Base-by-base conservation (phyloP, 2,329 filamentous ascomycete species). In the Basipetospora chlamydospora region DNA sequence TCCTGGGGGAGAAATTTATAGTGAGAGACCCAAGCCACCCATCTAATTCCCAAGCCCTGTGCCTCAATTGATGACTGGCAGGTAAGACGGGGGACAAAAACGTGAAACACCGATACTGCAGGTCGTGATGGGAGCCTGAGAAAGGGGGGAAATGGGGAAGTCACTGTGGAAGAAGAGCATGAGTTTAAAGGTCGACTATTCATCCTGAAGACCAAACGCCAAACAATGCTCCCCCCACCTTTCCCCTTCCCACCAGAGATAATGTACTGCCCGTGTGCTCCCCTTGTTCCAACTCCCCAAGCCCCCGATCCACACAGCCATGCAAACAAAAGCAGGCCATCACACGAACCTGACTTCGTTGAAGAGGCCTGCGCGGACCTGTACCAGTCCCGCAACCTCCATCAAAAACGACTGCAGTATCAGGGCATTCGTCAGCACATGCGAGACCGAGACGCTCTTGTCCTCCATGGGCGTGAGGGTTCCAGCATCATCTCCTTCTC, bases 321-420 rank as follows among this genome's bases (percentile, higher is more conserved):
- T n/a, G n/a, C n/a, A n/a, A n/a, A n/a, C n/a, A n/a, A n/a, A 13
- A 8, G 17, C n/a, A 20, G 15, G 8, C 12, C 20, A 9, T 25
- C 31, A 45, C 9, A 57, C 53, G 40, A 79, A 84, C 26, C 69
- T 71, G 18, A 85, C 76, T 53, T 88, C 83, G 37, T 79, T 78
- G 55, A 88, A 87, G 33, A 87, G 54, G 10, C 76, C 77, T 17
- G 78, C 80, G 38, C 83, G 66, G 25, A 81, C 77, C 53, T 88
- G 81, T 40, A 86, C 65, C 46, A 87, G 56, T 18, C 80, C 79
- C 2, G 80, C 76, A 39, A 88, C 55, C 54, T 90, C 83, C 34
- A 88, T 65, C 34, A 88, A 57, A 51, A 90, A 90, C 25, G 81
- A 80, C 53, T 90, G 83, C 39, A 86, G 62, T 35, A 88, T 71